A percentile compares a stretch with the other conserved stretches of the same genome.
phyloP scores from a whole-genome alignment of 352 stramenopile genomes.

The Pythium folliculosum region DNA sequence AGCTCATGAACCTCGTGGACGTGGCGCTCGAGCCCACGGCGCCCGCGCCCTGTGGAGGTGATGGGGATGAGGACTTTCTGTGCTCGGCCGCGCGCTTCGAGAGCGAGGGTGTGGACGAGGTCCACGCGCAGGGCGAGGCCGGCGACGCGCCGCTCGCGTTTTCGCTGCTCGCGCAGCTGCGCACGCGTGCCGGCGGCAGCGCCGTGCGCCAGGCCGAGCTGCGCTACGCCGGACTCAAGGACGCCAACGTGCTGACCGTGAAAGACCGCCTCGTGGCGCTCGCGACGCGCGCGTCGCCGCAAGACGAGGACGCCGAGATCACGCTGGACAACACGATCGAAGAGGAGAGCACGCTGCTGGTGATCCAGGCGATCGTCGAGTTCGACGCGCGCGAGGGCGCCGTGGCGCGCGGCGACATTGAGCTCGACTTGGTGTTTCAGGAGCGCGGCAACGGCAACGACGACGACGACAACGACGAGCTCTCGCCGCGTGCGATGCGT shows the following conservation, averaged over 20 bases:
- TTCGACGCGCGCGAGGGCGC: constrained; percentile 29
- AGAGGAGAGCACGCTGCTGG: constrained; percentile 60
- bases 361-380: constrained; percentile 71
- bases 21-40: constrained; percentile 40
- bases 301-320: constrained; percentile 49
- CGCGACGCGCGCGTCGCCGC: constrained; percentile 32
- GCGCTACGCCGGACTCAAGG: constrained; percentile 55
- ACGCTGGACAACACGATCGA: constrained; percentile 68
- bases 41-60: constrained; percentile 23
- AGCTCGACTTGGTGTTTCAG: constrained; percentile 68
- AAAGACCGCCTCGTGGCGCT: constrained; percentile 61
- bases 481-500: constrained; percentile 22
- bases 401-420: constrained; percentile 48
- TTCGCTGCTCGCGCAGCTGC: constrained; percentile 52
- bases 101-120: constrained; percentile 37
- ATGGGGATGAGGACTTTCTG: background rate
- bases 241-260: constrained; percentile 70
- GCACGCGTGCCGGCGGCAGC: constrained; percentile 24
- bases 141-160: constrained; percentile 44
- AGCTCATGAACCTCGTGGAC: constrained; percentile 53
- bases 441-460: constrained; percentile 33
- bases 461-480: constrained; percentile 14
- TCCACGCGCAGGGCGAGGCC: background rate
- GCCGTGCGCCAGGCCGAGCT: constrained; percentile 43
- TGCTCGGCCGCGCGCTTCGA: constrained; percentile 49